Evolutionary conservation across 176 grass and related monocot genomes (phyloP).

Genomic region (Musa beccarii): DNA sequence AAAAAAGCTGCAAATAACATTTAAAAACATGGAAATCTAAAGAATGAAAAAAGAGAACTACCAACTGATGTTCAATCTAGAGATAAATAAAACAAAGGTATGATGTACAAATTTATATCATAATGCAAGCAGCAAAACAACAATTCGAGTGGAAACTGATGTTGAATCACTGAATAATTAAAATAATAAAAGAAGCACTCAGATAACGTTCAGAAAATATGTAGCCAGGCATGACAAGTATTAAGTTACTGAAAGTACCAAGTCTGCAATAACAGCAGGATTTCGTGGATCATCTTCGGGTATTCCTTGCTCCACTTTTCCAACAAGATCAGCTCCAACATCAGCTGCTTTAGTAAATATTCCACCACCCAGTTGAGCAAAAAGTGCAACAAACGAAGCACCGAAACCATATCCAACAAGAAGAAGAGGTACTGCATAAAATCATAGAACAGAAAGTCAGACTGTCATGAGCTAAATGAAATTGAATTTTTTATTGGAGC

Average conservation of each 20-base stretch:
- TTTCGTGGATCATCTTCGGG: conserved; percentile 99
- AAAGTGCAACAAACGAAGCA: conserved; percentile 98
- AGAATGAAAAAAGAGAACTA: too few species aligned
- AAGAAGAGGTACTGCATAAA: conserved; percentile 91
- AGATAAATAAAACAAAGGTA: too few species aligned
- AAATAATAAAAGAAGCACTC: not conserved
- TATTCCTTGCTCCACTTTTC: conserved; percentile 99
- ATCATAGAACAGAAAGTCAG: conserved; percentile 8
- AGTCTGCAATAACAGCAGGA: conserved; percentile 98
- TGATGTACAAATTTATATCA: too few species aligned
- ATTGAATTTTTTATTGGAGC: not conserved
- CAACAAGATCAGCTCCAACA: conserved; percentile 97
- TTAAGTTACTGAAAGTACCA: conserved; percentile 40
- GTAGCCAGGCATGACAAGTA: conserved; percentile 10
- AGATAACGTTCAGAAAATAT: conserved; percentile 6
- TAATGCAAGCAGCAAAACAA: too few species aligned
- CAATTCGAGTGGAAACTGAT: too few species aligned
- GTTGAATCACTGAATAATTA: not conserved
- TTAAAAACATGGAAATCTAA: too few species aligned
- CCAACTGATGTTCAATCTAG: too few species aligned
- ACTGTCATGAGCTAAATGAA: not conserved
- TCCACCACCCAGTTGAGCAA: conserved; percentile 96
- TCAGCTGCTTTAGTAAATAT: conserved; percentile 99
- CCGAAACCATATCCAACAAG: conserved; percentile 99
- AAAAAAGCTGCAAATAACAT: too few species aligned